Conservation (phyloP, 2,329 filamentous ascomycete genomes). For the Paracoccidioides lutzii region DNA sequence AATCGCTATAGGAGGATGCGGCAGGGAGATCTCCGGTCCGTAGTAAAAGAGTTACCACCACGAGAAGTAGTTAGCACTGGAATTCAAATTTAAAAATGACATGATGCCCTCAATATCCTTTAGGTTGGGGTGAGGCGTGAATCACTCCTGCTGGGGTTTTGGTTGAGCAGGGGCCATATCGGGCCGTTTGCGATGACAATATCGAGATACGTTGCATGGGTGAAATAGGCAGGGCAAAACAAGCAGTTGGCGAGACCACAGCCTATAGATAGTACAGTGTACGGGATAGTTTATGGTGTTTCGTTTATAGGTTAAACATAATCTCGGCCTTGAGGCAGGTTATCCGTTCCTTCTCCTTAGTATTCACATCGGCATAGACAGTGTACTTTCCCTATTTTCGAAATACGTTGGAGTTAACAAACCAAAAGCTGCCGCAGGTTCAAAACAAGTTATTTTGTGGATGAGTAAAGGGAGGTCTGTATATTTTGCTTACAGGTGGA, state of each 20-base stretch:
- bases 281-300: background rate
- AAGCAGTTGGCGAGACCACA: background rate
- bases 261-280: background rate
- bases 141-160: background rate
- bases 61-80: background rate
- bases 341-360: conserved; percentile 57
- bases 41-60: background rate
- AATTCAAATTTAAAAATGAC: background rate
- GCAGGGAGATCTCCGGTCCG: background rate
- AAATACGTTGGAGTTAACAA: conserved; percentile 3
- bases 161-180: background rate
- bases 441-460: too few relatives aligned
- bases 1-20: background rate
- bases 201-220: background rate
- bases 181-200: background rate
- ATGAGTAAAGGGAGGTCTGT: background rate
- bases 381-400: conserved; percentile 65
- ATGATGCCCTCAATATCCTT: background rate
- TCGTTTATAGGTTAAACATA: conserved; percentile 4
- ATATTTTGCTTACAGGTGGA: conserved; percentile 56
- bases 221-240: background rate
- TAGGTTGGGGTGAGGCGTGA: background rate
- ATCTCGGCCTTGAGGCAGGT: conserved; percentile 65
- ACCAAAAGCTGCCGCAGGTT: background rate
- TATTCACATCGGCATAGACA: conserved; percentile 75